Percentiles rank a stretch among this genome's conserved stretches.
Evolutionary conservation across 2,329 filamentous ascomycete species (phyloP).

Genomic region (Xylaria sp.): DNA sequence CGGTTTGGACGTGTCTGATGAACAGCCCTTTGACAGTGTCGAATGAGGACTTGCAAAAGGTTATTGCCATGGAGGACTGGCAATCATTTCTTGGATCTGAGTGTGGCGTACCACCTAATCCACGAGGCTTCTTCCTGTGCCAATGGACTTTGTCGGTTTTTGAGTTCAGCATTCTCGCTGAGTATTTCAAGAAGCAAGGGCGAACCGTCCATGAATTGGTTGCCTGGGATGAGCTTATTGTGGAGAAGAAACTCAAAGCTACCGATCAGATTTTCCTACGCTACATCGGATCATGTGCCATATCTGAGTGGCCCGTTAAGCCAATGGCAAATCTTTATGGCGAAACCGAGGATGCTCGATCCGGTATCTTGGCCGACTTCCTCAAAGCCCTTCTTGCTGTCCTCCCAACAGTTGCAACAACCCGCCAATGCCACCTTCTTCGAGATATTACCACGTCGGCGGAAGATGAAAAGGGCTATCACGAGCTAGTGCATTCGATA

Average conservation of each 20-base stretch:
- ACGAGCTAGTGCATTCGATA: constrained; percentile 16
- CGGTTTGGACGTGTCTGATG: constrained; percentile 11
- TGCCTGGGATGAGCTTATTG: constrained; percentile 7
- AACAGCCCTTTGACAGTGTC: neutral
- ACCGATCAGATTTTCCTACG: constrained; percentile 15
- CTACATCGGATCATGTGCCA: constrained; percentile 13
- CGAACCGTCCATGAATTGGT: constrained; percentile 5
- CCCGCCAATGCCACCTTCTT: constrained; percentile 14
- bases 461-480: constrained; percentile 1
- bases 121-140: constrained; percentile 20
- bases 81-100: neutral
- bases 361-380: constrained; percentile 22
- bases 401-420: constrained; percentile 6
- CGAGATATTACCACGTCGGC: neutral
- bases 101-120: neutral
- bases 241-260: neutral
- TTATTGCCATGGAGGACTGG: constrained; percentile 10
- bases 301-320: neutral
- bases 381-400: constrained; percentile 1
- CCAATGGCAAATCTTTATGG: neutral
- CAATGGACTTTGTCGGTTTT: constrained; percentile 12
- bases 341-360: constrained; percentile 11
- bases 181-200: constrained; percentile 10
- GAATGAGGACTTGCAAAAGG: constrained; percentile 10
- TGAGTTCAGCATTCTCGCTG: constrained; percentile 1